Base-by-base conservation (phyloP, 129 eudicot genomes). In the Lactuca saligna region DNA sequence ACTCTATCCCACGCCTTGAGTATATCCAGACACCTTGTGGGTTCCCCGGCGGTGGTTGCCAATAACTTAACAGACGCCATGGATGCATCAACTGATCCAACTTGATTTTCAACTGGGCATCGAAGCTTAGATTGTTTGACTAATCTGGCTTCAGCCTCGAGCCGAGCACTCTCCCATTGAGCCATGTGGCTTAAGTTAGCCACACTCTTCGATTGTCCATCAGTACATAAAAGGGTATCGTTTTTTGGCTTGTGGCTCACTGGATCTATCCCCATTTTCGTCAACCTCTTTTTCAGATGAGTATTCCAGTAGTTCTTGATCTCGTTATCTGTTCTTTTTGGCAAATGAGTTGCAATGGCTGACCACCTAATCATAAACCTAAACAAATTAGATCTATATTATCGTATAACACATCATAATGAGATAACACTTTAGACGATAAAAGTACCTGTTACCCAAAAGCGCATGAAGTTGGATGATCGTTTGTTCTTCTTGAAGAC, bases 381-480 rank as follows among this genome's bases (percentile, higher is more conserved):
- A 66, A 33, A 17, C 39, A 5, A 53, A 41, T 38, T 12, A 71
- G 42, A 39, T n/a, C 17, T 70, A 3, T 59, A 14, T 57, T 13
- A 38, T 38, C 38, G 13, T 10, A 55, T 9, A 12, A 20, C 12
- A 12, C 11, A 48, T 25, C 8, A 12, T 0, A 16, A 5, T 8
- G 6, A 33, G 33, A 57, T 3, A 50, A 31, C 37, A 2, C 1
- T 25, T 31, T 51, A 3, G 33, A n/a, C 8, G 8, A 46, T 7
- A 38, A 54, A 5, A 12, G 14, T 64, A 92, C 98, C 98, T 84
- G 77, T 92, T 92, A 39, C 98, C 98, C 74, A 92, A 70, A 44
- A 92, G 98, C 57, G 98, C 98, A 82, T 92, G 98, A 58, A 92
- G 98, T 59, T 92, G 98, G 79, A 92, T 92, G 68, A 92, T 92